A percentile compares a stretch with the other conserved stretches of the same genome.
Conservation (phyloP, 2,329 filamentous ascomycete species). For the Fusarium agapanthi region DNA sequence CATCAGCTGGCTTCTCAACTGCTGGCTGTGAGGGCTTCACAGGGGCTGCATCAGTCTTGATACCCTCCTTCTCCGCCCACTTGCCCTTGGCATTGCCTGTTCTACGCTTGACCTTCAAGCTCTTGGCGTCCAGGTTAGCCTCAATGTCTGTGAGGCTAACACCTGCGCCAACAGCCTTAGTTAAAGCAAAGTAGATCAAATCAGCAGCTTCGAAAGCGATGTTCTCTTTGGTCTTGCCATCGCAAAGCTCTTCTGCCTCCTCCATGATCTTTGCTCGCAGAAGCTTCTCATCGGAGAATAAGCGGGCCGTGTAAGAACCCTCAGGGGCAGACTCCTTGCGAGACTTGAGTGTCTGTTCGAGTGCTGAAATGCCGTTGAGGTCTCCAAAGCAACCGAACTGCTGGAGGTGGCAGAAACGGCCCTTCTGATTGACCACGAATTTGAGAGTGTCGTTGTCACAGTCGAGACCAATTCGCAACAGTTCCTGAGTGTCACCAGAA, state of each 20-base stretch:
- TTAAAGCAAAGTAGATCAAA: conserved; percentile 93
- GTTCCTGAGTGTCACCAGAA: conserved; percentile 91
- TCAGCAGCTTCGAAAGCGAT: conserved; percentile 95
- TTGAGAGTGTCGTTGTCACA: conserved; percentile 93
- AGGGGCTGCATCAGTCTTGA: conserved; percentile 55
- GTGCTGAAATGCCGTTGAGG: conserved; percentile 79
- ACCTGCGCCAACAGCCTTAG: conserved; percentile 85
- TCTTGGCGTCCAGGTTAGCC: conserved; percentile 91
- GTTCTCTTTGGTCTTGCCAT: conserved; percentile 82
- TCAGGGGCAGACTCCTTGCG: conserved; percentile 84
- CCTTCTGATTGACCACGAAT: conserved; percentile 90
- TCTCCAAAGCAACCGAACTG: conserved; percentile 93
- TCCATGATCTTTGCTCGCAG: conserved; percentile 97
- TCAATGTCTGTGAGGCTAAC: conserved; percentile 91
- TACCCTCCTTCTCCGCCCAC: conserved; percentile 85
- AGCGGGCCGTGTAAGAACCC: conserved; percentile 90
- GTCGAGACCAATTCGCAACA: conserved; percentile 85
- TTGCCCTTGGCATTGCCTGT: conserved; percentile 94
- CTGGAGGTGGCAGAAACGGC: conserved; percentile 92
- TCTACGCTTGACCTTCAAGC: conserved; percentile 91
- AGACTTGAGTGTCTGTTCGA: conserved; percentile 86
- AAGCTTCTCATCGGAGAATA: conserved; percentile 92
- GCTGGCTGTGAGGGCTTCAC: conserved; percentile 45
- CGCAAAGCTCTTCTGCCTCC: conserved; percentile 93
- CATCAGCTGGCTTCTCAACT: conserved; percentile 50